Base-by-base conservation (phyloP, 768 basidiomycete species). In the Xerocomellus chrysenteron region DNA sequence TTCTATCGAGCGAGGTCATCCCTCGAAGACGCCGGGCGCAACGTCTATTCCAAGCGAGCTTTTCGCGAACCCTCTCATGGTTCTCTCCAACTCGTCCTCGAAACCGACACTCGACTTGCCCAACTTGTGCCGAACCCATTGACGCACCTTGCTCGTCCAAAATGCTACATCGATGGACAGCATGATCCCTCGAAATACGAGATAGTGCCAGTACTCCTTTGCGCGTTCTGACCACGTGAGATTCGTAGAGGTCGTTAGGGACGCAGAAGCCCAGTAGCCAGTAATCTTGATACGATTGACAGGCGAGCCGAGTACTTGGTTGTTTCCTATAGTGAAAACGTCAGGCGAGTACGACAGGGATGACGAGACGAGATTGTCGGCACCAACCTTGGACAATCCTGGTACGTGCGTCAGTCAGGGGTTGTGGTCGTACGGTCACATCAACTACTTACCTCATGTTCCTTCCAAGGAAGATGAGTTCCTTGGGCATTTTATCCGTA, bases 211-310 rank as follows among this genome's bases (percentile, higher is more conserved):
- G 64, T 81, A 81, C 65, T 87, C 86, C 40, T 68, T 68, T 2
- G 82, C 37, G 5, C 82, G 78, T 43, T 76, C 69, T 4, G 62
- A 49, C 45, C 82, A 55, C 16, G 76, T 59, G 33, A 84, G 76
- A 56, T 78, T 63, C 16, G 75, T 62, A 30, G 76, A 72, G n/a
- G 74, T 73, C 11, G 78, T 73, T 6, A 89, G 77, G 5, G 88
- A 87, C 24, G 80, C 78, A 5, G 90, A 86, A 28, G 92, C 94
- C 82, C 85, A 92, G 68, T 82, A 83, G 0, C 90, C 93, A 0
- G 89, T 92, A 52, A 95, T 89, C 70, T 92, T 94, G 74, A 97
- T 87, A 19, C 93, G 83, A 66, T 95, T 94, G 1, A 93, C 89
- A 0, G 93, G 93, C 3, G 90, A 90, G 14, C 90, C 89, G 37